Base-by-base conservation (phyloP, 805 yeast genomes). In the Lachancea kluyveri region DNA sequence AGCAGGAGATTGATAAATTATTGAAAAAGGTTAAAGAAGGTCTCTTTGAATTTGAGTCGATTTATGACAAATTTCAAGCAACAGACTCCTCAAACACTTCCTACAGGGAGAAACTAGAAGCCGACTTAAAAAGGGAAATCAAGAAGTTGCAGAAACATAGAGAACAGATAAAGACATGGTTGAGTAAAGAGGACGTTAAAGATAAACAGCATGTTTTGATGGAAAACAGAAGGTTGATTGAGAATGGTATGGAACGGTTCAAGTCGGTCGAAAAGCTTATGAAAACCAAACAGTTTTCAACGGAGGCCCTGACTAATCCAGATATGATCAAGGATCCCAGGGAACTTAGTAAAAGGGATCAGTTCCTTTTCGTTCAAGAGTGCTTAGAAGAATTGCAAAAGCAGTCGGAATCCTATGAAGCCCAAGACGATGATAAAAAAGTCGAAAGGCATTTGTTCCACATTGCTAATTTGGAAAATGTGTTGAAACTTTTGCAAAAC, bases 101-200 rank as follows among this genome's bases (percentile, higher is more conserved):
- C 3, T 95, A 88, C 56, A 83, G 90, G 63, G 97, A 90, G 56
- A 90, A 90, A 58, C 69, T 92, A 37, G 98, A 92, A 57, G 72
- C 77, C 39, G 98, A 90, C 55, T 67, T 90, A 54, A 88, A 92
- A 63, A 79, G 92, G 50, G 97, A 92, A 59, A 88, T 92, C 60
- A 90, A 92, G 60, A 90, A 87, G 59, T 68, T 90, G 36, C 98
- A 90, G 56, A 76, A 95, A 55, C 77, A 81, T 47, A 73, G 97
- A 54, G 98, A 90, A 59, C 97, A 87, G 63, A 84, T 90, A 48
- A 90, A 90, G 62, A 82, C 83, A 36, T 90, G 98, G 98, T 63
- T 87, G 54, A 76, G 90, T 25, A 88, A 90, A 45, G 83, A 79
- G 46, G 94, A 88, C 41, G 87, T 88, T 28, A 87, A 94, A 56